Evolutionary conservation across 305 asterid genomes (phyloP).

Genomic region (Ilex paraguariensis): DNA sequence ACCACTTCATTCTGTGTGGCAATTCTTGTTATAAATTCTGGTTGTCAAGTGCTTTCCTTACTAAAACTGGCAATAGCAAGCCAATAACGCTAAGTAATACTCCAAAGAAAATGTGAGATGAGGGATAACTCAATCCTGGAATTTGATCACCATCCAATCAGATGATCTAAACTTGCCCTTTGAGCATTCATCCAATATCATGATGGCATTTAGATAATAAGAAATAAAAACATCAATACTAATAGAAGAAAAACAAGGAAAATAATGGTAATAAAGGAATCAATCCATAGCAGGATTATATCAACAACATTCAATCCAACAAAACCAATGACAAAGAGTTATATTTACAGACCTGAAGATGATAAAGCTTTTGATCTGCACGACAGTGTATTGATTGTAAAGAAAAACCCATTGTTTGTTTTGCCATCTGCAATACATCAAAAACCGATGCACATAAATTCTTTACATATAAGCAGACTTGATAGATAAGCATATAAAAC

Average conservation of each 20-base stretch:
- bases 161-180: too few relatives aligned
- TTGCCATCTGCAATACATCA: slow-evolving; percentile 68
- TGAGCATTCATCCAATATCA: too few relatives aligned
- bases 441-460: slow-evolving; percentile 6
- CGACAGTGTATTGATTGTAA: slow-evolving; percentile 72
- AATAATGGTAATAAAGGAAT: background rate
- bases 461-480: background rate
- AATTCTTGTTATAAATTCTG: too few relatives aligned
- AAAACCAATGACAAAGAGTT: background rate
- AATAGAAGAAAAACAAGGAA: slow-evolving; percentile 1
- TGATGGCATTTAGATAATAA: background rate
- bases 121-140: slow-evolving; percentile 1
- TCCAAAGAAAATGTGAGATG: background rate
- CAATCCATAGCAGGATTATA: background rate
- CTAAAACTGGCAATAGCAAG: too few relatives aligned
- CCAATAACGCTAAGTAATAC: too few relatives aligned
- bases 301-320: background rate
- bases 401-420: slow-evolving; percentile 96
- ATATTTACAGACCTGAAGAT: slow-evolving; percentile 75
- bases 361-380: slow-evolving; percentile 98
- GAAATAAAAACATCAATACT: slow-evolving; percentile 7
- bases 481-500: background rate
- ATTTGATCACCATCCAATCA: too few relatives aligned
- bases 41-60: too few relatives aligned
- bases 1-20: too few relatives aligned